phyloP scores from a whole-genome alignment of 2,329 filamentous ascomycete genomes.

The Colletotrichum limetticola region DNA sequence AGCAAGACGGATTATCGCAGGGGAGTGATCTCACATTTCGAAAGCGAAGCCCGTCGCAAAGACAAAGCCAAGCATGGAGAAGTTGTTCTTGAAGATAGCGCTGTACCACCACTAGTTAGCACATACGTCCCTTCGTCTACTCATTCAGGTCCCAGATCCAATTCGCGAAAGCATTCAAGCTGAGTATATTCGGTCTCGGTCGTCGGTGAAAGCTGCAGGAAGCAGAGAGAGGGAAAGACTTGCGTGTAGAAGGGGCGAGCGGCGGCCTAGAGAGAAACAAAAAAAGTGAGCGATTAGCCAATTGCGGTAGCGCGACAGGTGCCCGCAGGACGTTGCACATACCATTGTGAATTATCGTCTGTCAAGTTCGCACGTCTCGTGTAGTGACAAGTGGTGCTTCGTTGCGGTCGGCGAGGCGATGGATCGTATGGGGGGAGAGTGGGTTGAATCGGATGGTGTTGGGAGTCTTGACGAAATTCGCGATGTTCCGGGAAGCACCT shows the following conservation, averaged over 20 bases:
- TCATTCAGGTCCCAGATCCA: neutral
- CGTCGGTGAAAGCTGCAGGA: neutral
- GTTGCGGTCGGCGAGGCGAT: slow-evolving; percentile 28
- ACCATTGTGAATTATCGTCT: slow-evolving; percentile 48
- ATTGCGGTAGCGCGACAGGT: slow-evolving; percentile 8
- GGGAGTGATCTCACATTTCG: slow-evolving; percentile 80
- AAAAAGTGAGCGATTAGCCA: slow-evolving; percentile 48
- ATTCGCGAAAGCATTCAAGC: neutral
- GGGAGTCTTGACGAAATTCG: slow-evolving; percentile 36
- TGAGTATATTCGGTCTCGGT: neutral
- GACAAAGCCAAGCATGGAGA: slow-evolving; percentile 85
- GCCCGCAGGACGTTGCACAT: slow-evolving; percentile 31
- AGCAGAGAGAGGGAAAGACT: slow-evolving; percentile 39
- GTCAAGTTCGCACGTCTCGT: slow-evolving; percentile 22
- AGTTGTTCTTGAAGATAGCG: slow-evolving; percentile 87
- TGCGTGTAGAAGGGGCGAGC: slow-evolving; percentile 51
- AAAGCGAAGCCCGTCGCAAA: slow-evolving; percentile 91
- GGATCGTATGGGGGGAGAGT: slow-evolving; percentile 1
- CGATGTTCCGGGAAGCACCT: slow-evolving; percentile 36
- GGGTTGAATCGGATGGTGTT: slow-evolving; percentile 22
- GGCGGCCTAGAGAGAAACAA: slow-evolving; percentile 45
- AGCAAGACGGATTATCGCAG: neutral
- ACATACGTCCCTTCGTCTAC: neutral
- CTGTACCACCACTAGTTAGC: slow-evolving; percentile 57
- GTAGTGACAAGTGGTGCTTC: slow-evolving; percentile 26